Base-by-base conservation (phyloP, 129 eudicot species). In the Tagetes erecta region DNA sequence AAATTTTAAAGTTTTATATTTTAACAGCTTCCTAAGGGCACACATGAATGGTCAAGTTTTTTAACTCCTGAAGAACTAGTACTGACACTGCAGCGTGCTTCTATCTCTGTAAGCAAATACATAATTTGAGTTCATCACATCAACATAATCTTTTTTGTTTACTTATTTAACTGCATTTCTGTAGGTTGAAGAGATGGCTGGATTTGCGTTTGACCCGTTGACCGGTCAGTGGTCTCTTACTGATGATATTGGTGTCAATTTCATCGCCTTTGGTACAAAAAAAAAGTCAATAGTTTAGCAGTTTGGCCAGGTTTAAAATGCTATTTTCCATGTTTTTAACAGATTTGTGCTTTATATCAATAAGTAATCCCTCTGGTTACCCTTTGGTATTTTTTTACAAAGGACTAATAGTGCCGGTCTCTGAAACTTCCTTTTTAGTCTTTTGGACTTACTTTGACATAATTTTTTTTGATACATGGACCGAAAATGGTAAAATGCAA, bases 171-270 rank as follows among this genome's bases (percentile, higher is more conserved):
- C 7, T 71, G 41, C 39, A 65, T 83, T 69, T 64, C 36, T 44
- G 12, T 80, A 91, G 99, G 88, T 91, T 36, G 76, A 95, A 78
- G 97, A 95, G 85, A 87, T 95, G 96, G 99, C 97, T 72, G 99
- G 97, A 34, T 87, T 95, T 83, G 92, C 82, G 34, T 91, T 85
- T 73, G 72, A 91, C 77, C 99, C 99, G 30, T 31, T 88, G 82
- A 86, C 87, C 0, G 97, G 99, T 37, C 85, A 72, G 30, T 95
- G 99, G 99, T 84, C 84, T 52, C 78, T 95, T 41, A 84, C 84
- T 36, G 97, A 91, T 59, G 97, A 95, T 62, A 80, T 84, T 36
- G 82, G 96, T 64, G 96, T 91, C 76, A 91, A 91, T 78, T 95
- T 81, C 74, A 95, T 95, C 34, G 93, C 91, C 0, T 90, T 75